A percentile compares a stretch with the other conserved stretches of the same genome.
phyloP scores from a whole-genome alignment of 805 yeast species.

The Ogataea thermomethanolica region DNA sequence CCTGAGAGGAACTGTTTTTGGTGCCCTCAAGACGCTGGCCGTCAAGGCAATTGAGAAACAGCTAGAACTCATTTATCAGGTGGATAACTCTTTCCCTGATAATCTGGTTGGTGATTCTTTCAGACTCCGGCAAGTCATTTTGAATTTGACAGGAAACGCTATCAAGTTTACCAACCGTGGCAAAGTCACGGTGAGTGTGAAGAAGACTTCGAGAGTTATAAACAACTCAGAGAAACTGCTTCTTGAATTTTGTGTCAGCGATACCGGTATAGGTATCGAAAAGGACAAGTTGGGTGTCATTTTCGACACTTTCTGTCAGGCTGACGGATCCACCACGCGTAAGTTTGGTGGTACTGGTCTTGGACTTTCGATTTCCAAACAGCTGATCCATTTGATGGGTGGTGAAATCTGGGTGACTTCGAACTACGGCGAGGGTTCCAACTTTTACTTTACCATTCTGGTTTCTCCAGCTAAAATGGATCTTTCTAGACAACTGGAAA shows the following conservation, averaged over 20 bases:
- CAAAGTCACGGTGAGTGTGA: conserved; percentile 72
- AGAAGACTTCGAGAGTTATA: conserved; percentile 41
- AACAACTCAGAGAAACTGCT: conserved; percentile 47
- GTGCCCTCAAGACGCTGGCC: conserved; percentile 83
- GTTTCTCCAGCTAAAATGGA: conserved; percentile 70
- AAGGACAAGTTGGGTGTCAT: conserved; percentile 80
- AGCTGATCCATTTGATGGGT: conserved; percentile 85
- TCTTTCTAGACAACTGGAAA: conserved; percentile 62
- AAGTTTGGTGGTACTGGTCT: conserved; percentile 93
- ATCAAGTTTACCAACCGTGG: conserved; percentile 84
- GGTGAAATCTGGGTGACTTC: conserved; percentile 93
- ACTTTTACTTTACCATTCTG: conserved; percentile 75
- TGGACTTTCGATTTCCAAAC: conserved; percentile 84
- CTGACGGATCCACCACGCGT: conserved; percentile 90
- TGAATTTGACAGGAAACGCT: conserved; percentile 86
- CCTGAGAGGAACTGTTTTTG: conserved; percentile 81
- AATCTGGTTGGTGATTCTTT: conserved; percentile 85
- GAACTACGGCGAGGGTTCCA: conserved; percentile 74
- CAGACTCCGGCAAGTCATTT: conserved; percentile 80
- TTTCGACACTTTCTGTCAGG: conserved; percentile 88
- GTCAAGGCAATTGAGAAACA: conserved; percentile 88
- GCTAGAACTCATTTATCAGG: conserved; percentile 72
- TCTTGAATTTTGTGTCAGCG: conserved; percentile 82
- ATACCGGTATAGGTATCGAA: conserved; percentile 88
- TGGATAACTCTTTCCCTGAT: conserved; percentile 86